Percentiles rank a stretch among this genome's conserved stretches.
phyloP scores from a whole-genome alignment of 2,329 filamentous ascomycete species.

The Diaporthe australafricana region DNA sequence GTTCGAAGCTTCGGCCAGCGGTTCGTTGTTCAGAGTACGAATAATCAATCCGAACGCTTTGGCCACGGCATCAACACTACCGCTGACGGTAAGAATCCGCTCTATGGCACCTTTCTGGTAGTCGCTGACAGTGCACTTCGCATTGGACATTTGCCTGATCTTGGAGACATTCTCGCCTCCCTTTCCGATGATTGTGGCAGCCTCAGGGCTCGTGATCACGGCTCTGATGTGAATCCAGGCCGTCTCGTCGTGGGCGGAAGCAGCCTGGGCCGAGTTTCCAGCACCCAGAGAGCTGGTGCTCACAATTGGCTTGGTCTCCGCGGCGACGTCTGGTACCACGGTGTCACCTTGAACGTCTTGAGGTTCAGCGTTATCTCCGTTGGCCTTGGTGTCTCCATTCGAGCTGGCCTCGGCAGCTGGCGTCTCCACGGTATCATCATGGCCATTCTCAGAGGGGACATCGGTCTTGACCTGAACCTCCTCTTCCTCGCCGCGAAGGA shows the following conservation, averaged over 20 bases:
- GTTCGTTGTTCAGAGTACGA: conserved; percentile 97
- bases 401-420: conserved; percentile 56
- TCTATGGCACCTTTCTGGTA: conserved; percentile 97
- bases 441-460: conserved; percentile 52
- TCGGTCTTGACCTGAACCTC: conserved; percentile 65
- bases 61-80: conserved; percentile 93
- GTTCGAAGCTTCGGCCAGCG: conserved; percentile 86
- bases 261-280: conserved; percentile 54
- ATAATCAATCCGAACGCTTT: conserved; percentile 99
- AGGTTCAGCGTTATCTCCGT: conserved; percentile 60
- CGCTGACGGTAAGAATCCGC: conserved; percentile 96
- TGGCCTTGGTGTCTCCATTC: conserved; percentile 62
- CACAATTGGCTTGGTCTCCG: conserved; percentile 63
- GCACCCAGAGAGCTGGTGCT: conserved; percentile 44
- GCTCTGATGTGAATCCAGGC: conserved; percentile 97
- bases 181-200: conserved; percentile 97
- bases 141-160: conserved; percentile 93
- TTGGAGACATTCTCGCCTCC: conserved; percentile 98
- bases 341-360: conserved; percentile 76
- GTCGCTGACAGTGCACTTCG: conserved; percentile 98
- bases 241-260: conserved; percentile 84
- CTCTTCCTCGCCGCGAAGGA: conserved; percentile 76
- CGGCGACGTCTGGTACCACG: conserved; percentile 70
- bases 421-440: conserved; percentile 43
- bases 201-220: conserved; percentile 96